These are phyloP conservation scores for Ceratocystis harringtonii DNA, from an alignment of 2,329 filamentous ascomycete genomes.

Conservation along the genomic window DNA sequence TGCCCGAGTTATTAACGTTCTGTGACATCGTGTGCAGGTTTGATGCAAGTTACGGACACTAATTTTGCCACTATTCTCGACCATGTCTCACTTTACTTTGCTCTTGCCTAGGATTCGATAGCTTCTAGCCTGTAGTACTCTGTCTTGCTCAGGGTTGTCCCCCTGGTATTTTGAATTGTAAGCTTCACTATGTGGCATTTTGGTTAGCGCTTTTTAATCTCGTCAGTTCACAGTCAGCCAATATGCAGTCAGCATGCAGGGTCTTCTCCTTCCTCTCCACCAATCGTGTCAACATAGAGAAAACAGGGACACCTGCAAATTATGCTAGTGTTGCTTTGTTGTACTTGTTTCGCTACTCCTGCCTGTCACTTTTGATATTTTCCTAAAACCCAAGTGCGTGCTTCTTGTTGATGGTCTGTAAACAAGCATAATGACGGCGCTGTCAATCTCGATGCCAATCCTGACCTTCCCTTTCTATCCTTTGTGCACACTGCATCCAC, in stretches of 20 bases:
- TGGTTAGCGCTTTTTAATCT: not conserved
- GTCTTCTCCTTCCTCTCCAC: not conserved
- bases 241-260: constrained; percentile 3
- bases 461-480: not conserved
- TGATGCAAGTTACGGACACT: not conserved
- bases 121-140: not conserved
- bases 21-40: not conserved
- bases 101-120: not conserved
- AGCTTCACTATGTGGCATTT: not conserved
- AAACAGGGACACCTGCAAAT: not conserved
- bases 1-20: not conserved
- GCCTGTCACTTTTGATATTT: not conserved
- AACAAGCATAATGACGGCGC: not conserved
- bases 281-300: not conserved
- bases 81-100: not conserved
- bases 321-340: not conserved
- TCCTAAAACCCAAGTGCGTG: no score
- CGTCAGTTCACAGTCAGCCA: not conserved
- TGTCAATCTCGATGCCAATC: not conserved
- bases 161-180: not conserved
- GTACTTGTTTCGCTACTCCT: not conserved
- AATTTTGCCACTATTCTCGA: not conserved
- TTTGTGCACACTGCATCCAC: not conserved
- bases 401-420: not conserved
- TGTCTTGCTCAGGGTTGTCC: not conserved